Evolutionary conservation across 768 basidiomycete species (phyloP), one percentile per base, ranked within the genome.

Genomic region (Russula olivacea): DNA sequence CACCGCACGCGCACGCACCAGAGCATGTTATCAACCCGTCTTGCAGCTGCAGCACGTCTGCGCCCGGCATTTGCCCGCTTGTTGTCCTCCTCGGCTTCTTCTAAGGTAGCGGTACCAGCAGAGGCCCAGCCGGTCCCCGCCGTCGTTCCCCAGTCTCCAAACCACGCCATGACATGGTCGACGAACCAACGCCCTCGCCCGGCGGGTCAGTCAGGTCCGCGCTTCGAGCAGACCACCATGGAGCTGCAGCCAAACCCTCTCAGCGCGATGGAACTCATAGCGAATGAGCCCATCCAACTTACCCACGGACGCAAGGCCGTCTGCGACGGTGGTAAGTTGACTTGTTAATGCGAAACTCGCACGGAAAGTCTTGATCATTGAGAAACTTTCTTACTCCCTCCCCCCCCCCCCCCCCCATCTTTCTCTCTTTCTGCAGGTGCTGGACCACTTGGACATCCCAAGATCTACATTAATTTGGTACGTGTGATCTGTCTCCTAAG

Each of bases 401-500:
- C 2, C 9, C 23, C 17, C 19, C 34, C 28, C 19, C 28, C 5
- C 12, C 23, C 19, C 14, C 17, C 19, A 3, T 30, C 28, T 8
- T 14, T 51, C 11, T 43, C 12, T 7, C 23, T 25, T 6, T 32
- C 36, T 55, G 0, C 72, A 98, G 96, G 96, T 75, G 88, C 86
- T 72, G 97, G 96, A 12, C 84, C 97, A 48, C 81, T 99, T 32
- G 97, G 97, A 25, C 97, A 99, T 73, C 97, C 97, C 6, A 95
- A 93, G 79, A 86, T 98, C 64, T 98, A 83, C 71, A 93, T 99
- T 74, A 98, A 98, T 78, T 74, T 99, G 72, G 94, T 93, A 69
- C 64, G 89, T 77, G 48, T 28, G 15, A 36, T 48, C 58, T 56
- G 38, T 43, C 15, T 15, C 5, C 28, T 23, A 3, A 17, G 28